These are phyloP conservation scores for Vitis hybrid DNA, from an alignment of 177 flowering plant species.

Conservation along the genomic window DNA sequence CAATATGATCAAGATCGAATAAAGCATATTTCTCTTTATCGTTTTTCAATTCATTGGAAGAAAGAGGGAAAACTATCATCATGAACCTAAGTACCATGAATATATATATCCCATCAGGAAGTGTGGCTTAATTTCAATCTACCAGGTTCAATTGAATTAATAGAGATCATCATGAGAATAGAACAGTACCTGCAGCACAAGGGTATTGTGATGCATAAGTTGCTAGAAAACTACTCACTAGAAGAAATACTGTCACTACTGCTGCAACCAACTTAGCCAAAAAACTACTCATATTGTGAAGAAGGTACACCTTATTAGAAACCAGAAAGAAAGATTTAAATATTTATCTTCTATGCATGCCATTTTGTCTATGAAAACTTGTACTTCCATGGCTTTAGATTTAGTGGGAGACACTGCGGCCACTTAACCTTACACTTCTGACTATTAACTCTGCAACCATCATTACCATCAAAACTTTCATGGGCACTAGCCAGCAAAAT, in stretches of 20 bases:
- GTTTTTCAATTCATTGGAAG: no score
- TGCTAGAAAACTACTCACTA: background rate
- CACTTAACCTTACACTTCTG: background rate
- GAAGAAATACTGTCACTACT: background rate
- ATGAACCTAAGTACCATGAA: no score
- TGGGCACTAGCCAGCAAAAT: background rate
- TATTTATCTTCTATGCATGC: background rate
- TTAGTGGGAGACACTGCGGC: background rate
- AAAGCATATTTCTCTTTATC: no score
- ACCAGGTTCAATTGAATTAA: background rate
- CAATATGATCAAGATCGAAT: no score
- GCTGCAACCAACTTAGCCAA: background rate
- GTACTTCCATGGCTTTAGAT: background rate
- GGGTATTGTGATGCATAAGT: no score
- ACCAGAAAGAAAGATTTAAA: background rate
- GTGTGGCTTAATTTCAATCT: no score
- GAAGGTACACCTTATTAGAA: background rate
- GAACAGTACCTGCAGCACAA: background rate
- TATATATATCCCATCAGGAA: no score
- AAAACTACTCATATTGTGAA: constrained; percentile 2
- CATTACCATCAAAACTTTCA: background rate
- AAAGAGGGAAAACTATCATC: no score
- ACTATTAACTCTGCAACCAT: background rate
- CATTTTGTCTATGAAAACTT: background rate
- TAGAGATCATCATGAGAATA: background rate